phyloP scores from a whole-genome alignment of 2,329 filamentous ascomycete species.

The Sporothrix phasma region DNA sequence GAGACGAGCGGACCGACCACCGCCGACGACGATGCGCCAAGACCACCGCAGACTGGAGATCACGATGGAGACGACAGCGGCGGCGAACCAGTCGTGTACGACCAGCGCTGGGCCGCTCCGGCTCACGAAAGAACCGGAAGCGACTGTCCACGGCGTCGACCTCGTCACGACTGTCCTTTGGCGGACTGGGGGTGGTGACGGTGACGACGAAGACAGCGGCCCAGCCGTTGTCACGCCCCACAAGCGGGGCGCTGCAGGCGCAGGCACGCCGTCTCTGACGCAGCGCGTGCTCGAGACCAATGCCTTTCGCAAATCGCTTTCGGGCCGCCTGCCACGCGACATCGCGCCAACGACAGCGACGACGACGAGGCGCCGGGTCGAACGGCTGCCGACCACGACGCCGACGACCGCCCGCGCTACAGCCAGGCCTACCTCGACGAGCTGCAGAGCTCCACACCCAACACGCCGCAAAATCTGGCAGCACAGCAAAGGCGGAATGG shows the following conservation, averaged over 20 bases:
- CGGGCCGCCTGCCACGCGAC: constrained; percentile 46
- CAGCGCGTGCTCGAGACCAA: constrained; percentile 28
- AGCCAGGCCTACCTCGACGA: constrained; percentile 80
- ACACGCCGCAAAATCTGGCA: constrained; percentile 58
- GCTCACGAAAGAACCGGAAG: constrained; percentile 55
- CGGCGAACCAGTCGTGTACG: constrained; percentile 41
- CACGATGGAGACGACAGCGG: constrained; percentile 24
- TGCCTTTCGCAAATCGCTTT: constrained; percentile 34
- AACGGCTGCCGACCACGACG: constrained; percentile 34
- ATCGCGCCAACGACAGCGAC: constrained; percentile 30
- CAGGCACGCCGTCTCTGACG: constrained; percentile 10
- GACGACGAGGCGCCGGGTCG: constrained; percentile 35
- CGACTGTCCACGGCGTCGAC: constrained; percentile 35
- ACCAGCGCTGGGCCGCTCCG: constrained; percentile 37
- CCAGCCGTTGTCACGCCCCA: constrained; percentile 44
- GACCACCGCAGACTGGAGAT: neutral
- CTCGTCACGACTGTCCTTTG: constrained; percentile 62
- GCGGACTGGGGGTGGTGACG: constrained; percentile 44
- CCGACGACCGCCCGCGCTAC: constrained; percentile 67
- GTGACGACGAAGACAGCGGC: constrained; percentile 26
- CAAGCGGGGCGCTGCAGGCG: constrained; percentile 32
- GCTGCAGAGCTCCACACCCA: constrained; percentile 75
- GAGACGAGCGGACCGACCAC: neutral
- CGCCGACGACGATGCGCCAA: neutral
- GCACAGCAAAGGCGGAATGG: constrained; percentile 28